Conservation (phyloP, 371 early-diverging fungal species). For the Fennellomyces sp. region DNA sequence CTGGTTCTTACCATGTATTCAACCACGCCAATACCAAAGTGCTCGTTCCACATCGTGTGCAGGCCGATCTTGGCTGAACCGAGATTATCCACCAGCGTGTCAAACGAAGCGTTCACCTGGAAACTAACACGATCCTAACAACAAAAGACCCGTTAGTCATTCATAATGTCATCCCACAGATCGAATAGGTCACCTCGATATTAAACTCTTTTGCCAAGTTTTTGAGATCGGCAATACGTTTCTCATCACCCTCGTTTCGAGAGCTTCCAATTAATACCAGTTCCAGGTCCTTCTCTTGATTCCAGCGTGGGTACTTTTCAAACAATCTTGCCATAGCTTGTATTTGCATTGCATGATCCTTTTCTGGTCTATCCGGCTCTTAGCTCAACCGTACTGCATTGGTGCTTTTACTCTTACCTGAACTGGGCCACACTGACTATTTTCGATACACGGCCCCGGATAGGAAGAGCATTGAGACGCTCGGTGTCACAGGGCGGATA, state of each 20-base stretch:
- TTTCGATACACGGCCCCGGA: conserved; percentile 51
- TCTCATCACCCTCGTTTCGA: conserved; percentile 80
- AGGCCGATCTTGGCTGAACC: conserved; percentile 75
- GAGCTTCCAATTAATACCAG: conserved; percentile 79
- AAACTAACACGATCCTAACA: conserved; percentile 73
- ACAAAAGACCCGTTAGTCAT: background rate
- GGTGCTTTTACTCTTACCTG: no score
- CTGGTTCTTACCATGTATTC: conserved; percentile 85
- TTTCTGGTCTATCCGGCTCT: conserved; percentile 92
- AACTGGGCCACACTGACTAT: conserved; percentile 94
- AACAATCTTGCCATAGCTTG: conserved; percentile 65
- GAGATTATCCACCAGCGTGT: conserved; percentile 61
- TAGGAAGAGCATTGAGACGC: conserved; percentile 53
- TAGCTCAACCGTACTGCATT: no score
- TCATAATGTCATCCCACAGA: no score
- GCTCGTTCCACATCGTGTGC: conserved; percentile 97
- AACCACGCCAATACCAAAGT: conserved; percentile 96
- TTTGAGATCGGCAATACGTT: conserved; percentile 67
- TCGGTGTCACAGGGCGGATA: conserved; percentile 95
- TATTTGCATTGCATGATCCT: conserved; percentile 87
- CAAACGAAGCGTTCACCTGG: conserved; percentile 82
- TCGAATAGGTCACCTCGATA: background rate
- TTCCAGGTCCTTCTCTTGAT: conserved; percentile 29
- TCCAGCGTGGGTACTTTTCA: conserved; percentile 53
- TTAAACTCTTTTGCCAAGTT: background rate